Percentiles rank a stretch among this genome's conserved stretches.
Conservation (phyloP, 176 grass and related monocot genomes). For the Rhipidocladum racemiflorum region DNA sequence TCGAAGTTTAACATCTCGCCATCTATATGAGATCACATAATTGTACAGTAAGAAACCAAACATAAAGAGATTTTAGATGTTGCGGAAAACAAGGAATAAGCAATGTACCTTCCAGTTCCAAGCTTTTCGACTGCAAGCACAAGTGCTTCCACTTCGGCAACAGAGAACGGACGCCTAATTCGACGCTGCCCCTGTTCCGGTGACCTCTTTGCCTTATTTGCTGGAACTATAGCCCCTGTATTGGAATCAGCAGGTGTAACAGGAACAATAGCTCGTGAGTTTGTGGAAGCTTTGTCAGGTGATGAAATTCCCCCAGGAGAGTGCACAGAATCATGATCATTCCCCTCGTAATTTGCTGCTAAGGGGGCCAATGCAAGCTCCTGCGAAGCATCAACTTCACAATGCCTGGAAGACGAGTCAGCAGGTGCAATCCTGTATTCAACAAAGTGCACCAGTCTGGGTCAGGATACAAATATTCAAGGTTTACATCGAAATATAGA, state of each 20-base stretch:
- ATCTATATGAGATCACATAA: conserved; percentile 49
- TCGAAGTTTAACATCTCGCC: conserved; percentile 94
- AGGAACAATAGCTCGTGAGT: conserved; percentile 48
- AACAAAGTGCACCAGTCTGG: not conserved
- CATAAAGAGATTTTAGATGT: conserved; percentile 4
- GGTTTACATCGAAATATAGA: conserved; percentile 1
- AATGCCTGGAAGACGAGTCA: conserved; percentile 40
- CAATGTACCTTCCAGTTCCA: conserved; percentile 90
- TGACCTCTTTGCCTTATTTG: conserved; percentile 59
- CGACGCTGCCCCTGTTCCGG: conserved; percentile 76
- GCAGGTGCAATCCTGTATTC: conserved; percentile 53
- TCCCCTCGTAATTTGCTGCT: conserved; percentile 58
- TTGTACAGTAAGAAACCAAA: conserved; percentile 35
- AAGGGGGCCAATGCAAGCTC: conserved; percentile 54
- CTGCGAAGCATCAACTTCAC: conserved; percentile 43
- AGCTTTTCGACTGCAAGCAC: conserved; percentile 95
- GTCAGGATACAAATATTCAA: not conserved
- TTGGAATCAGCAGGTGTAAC: conserved; percentile 42
- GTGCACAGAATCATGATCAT: conserved; percentile 66
- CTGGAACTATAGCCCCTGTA: conserved; percentile 44
- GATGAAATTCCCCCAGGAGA: conserved; percentile 49
- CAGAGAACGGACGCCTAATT: conserved; percentile 89
- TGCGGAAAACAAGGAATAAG: conserved; percentile 7
- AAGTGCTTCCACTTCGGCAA: conserved; percentile 93
- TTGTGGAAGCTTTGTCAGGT: conserved; percentile 54